Percentiles rank a stretch among this genome's conserved stretches.
Evolutionary conservation across 1,284 basidiomycete species (phyloP).

Genomic region (Trichosporon faecale): DNA sequence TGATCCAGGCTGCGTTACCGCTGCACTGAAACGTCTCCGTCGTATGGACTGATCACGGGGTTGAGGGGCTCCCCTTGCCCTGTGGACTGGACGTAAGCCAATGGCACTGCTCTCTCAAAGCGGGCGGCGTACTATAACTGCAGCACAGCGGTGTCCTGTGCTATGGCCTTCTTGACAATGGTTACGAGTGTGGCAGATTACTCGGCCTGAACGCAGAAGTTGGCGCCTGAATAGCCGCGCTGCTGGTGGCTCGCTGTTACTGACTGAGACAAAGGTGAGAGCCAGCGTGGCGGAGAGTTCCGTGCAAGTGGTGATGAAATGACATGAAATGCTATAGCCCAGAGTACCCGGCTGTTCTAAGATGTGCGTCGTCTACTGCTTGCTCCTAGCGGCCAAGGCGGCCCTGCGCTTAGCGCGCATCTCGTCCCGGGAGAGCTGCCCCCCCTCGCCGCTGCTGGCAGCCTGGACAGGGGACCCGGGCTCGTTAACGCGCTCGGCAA

Average conservation of each 20-base stretch:
- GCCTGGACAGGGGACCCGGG: background rate
- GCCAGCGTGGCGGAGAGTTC: background rate
- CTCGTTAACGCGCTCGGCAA: conserved; percentile 19
- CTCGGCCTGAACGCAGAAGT: background rate
- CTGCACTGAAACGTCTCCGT: background rate
- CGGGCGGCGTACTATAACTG: background rate
- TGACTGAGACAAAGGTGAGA: too few species aligned
- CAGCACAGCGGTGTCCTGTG: background rate
- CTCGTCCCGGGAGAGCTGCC: background rate
- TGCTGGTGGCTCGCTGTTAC: too few species aligned
- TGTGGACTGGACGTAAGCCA: too few species aligned
- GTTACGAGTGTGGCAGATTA: background rate
- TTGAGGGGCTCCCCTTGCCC: background rate
- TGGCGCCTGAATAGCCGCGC: too few species aligned
- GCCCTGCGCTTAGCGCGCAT: background rate
- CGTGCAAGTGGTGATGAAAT: background rate
- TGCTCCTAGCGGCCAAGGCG: background rate
- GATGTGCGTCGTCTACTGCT: conserved; percentile 4
- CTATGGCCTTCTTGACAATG: background rate
- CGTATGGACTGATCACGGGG: background rate
- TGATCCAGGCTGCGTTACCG: background rate
- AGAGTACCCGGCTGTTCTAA: background rate
- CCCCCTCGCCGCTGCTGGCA: background rate
- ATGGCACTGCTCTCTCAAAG: background rate
- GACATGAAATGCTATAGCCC: background rate